Conservation (phyloP, 2,329 filamentous ascomycete genomes). For the Verticillium tricorpus region DNA sequence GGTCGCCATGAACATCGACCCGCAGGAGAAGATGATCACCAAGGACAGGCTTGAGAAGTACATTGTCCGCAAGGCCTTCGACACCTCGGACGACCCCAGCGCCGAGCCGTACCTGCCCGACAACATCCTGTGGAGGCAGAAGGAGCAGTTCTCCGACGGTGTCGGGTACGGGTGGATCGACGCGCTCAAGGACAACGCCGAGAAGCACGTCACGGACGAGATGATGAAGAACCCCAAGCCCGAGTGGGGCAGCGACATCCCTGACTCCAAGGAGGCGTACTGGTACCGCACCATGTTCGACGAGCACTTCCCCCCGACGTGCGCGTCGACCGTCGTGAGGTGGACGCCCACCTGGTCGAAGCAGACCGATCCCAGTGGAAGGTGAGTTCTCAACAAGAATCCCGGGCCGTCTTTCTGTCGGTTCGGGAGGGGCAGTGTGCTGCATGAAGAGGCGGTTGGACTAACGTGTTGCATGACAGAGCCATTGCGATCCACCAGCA, state of each 20-base stretch:
- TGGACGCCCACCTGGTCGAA: slow-evolving; percentile 98
- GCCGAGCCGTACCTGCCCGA: slow-evolving; percentile 87
- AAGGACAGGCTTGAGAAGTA: slow-evolving; percentile 92
- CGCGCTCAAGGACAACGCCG: slow-evolving; percentile 89
- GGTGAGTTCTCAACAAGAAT: slow-evolving; percentile 45
- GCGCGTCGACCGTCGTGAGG: slow-evolving; percentile 87
- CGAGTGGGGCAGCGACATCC: slow-evolving; percentile 90
- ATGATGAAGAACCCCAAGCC: slow-evolving; percentile 98
- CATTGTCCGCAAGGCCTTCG: slow-evolving; percentile 95
- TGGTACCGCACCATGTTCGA: slow-evolving; percentile 99
- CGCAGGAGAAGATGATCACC: slow-evolving; percentile 92
- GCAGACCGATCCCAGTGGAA: slow-evolving; percentile 90
- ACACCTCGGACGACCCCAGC: slow-evolving; percentile 81
- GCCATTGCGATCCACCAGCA: slow-evolving; percentile 72
- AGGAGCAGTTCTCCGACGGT: slow-evolving; percentile 98
- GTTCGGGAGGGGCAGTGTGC: not conserved
- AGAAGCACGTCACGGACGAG: slow-evolving; percentile 86
- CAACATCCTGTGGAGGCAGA: slow-evolving; percentile 95
- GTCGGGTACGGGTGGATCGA: slow-evolving; percentile 99
- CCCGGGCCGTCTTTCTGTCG: not conserved
- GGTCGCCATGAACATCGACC: slow-evolving; percentile 88
- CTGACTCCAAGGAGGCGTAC: slow-evolving; percentile 97
- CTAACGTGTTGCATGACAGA: slow-evolving; percentile 35
- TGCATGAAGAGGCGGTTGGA: not conserved
- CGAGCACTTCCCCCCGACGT: slow-evolving; percentile 92